Evolutionary conservation across 1,284 basidiomycete species (phyloP), one percentile per base, ranked within the genome.

Genomic region (Irpex sp.): DNA sequence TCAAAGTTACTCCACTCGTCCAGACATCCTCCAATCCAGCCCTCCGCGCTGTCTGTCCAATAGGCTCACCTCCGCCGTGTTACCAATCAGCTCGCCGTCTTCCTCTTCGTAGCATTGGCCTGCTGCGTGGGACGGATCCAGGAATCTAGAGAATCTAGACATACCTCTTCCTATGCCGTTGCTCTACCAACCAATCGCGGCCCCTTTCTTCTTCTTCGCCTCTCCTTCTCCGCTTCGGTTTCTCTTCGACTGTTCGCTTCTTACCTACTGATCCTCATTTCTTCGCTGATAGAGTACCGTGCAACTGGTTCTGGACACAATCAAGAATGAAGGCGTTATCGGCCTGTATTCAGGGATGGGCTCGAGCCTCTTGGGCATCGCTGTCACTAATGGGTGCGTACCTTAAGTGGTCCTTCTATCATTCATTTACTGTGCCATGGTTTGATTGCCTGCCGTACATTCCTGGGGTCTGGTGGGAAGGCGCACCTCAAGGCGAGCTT

Each of bases 331-430:
- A 77, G 97, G 97, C 21, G 69, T 96, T 19, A 69, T 83, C 0
- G 96, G 94, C 1, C 79, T 99, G 19, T 99, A 98, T 75, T 91
- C 89, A 66, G 97, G 97, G 1, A 78, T 99, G 21, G 86, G 83
- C 67, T 95, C 94, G 26, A 94, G 92, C 70, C 79, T 98, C 63
- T 80, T 96, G 44, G 97, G 96, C 1, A 95, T 99, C 67, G 94
- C 94, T 13, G 82, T 98, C 36, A 97, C 96, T 38, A 98, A 99
- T 76, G 96, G 94, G 85, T 91, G 61, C 48, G 64, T 74, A 69
- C 47, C 36, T 48, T 34, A 34, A 1, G 1, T 34, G 0, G 31
- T 55, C 34, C 11, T 51, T 31, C 38, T 19, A 8, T 7, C 9
- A n/a, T 26, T 11, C 17, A n/a, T 7, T 62, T 37, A 13, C 17